Base-by-base conservation (phyloP, 2,329 filamentous ascomycete genomes). In the Ophiobolus disseminans region DNA sequence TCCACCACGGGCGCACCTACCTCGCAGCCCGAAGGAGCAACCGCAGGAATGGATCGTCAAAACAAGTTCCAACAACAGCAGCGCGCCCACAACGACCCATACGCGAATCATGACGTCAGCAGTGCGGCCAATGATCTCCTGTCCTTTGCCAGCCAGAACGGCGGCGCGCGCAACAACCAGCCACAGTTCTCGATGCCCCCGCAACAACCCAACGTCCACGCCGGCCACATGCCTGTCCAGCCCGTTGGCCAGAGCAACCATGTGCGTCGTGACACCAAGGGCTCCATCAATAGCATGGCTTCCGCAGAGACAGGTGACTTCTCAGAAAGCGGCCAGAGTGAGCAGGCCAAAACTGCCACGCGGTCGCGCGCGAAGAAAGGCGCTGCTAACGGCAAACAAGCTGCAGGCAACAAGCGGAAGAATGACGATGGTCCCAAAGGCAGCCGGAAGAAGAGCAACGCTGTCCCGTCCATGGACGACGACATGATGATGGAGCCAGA, bases 81-180 rank as follows among this genome's bases (percentile, higher is more conserved):
- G 51, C 72, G 74, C 46, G 64, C 73, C 22, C 73, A 70, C 45
- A 75, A 75, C 48, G 88, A 90, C 44, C 83, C 87, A 4, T 95
- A 91, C 67, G 88, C 92, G 49, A 89, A 91, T 32, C 91, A 96
- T 74, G 93, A 96, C 67, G 86, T 86, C 43, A 96, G 93, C 63
- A 93, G 96, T 76, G 94, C 93, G 34, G 94, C 93, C 41, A 97
- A 97, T 70, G 92, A 94, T 22, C 80, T 99, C 1, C 95, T 91
- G 64, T 88, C 97, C 83, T 81, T 99, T 49, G 92, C 94, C 40
- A 69, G 65, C 1, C 87, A 90, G 66, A 85, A 86, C 45, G 82
- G 82, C 47, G 82, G 82, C 20, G 57, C 63, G 36, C 81, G 87
- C 56, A 75, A 80, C 26, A 81, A 80, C 69, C 75, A 72, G 45